A percentile compares a stretch with the other conserved stretches of the same genome.
phyloP scores from a whole-genome alignment of 257 asterid species.

The Solanum ossicruentum region DNA sequence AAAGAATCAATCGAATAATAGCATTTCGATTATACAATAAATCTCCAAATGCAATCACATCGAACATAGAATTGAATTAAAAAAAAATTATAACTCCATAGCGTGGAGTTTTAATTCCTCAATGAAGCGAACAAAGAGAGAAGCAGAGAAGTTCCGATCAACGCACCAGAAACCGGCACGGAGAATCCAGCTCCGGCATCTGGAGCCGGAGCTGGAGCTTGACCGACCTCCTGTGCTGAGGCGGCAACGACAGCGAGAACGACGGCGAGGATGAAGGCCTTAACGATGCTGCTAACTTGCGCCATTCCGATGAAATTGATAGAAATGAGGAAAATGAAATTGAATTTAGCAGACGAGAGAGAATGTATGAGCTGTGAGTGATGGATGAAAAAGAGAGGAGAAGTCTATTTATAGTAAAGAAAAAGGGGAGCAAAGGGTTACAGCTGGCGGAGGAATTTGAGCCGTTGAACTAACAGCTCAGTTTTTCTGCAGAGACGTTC shows the following conservation, averaged over 20 bases:
- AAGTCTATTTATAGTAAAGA: neutral
- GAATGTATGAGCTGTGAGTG: neutral
- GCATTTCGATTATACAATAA: neutral
- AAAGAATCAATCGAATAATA: neutral
- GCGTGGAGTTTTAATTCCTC: neutral
- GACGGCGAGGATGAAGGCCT: slow-evolving; percentile 4
- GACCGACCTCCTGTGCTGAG: slow-evolving; percentile 24
- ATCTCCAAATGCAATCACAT: neutral
- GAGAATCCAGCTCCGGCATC: neutral
- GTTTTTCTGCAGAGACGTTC: neutral
- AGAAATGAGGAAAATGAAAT: neutral
- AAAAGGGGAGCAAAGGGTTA: neutral
- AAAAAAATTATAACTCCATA: neutral
- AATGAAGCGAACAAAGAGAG: neutral
- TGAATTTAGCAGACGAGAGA: neutral
- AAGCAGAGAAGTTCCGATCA: neutral
- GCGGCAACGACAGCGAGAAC: slow-evolving; percentile 17
- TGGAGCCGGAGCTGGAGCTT: neutral
- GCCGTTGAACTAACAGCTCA: neutral
- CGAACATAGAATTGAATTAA: neutral
- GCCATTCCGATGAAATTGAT: slow-evolving; percentile 21
- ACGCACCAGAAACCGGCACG: neutral
- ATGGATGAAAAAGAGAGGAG: neutral
- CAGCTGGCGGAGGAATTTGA: neutral
- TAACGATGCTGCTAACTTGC: slow-evolving; percentile 17